Base-by-base conservation (phyloP, 2,329 filamentous ascomycete genomes). In the Alternaria conjuncta region DNA sequence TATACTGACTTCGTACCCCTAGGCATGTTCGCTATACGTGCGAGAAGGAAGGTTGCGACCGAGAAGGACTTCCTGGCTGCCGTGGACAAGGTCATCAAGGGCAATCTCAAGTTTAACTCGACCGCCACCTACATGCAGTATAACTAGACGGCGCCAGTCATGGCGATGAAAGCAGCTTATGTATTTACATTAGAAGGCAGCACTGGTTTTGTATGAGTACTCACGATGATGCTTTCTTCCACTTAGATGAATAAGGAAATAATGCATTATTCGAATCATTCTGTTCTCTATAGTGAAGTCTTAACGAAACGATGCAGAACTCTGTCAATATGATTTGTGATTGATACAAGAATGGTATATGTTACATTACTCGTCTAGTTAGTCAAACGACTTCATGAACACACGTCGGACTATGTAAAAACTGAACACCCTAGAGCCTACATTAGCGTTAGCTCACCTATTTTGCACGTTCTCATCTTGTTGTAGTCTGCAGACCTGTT, bases 71-170 rank as follows among this genome's bases (percentile, higher is more conserved):
- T 99, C 84, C 84, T 99, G 73, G 94, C 93, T 61, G 95, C 96
- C 3, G 96, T 99, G 65, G 96, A 99, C 86, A 99, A 99, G 89
- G 96, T 99, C 68, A 98, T 98, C 85, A 97, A 97, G 88, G 94
- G 92, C 74, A 97, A 98, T 83, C 86, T 97, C 80, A 99, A 99
- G 89, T 99, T 99, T 87, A 98, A 97, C 88, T 96, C 92, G 62
- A 99, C 96, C 63, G 95, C 96, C 54, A 94, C 92, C 67, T 99
- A 99, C 85, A 96, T 96, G 88, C 96, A 98, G 84, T 99, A 99
- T 87, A 99, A 99, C 83, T 98, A 97, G 44, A 44, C 10, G 30
- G 28, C 11, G 23, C 11, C 21, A 20, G 2, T 18, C 12, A 5
- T 11, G 10, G 20, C 6, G 60, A 6, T n/a, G 25, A 25, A 18